Base-by-base conservation (phyloP, 2,329 filamentous ascomycete species). In the Xylaria digitata region DNA sequence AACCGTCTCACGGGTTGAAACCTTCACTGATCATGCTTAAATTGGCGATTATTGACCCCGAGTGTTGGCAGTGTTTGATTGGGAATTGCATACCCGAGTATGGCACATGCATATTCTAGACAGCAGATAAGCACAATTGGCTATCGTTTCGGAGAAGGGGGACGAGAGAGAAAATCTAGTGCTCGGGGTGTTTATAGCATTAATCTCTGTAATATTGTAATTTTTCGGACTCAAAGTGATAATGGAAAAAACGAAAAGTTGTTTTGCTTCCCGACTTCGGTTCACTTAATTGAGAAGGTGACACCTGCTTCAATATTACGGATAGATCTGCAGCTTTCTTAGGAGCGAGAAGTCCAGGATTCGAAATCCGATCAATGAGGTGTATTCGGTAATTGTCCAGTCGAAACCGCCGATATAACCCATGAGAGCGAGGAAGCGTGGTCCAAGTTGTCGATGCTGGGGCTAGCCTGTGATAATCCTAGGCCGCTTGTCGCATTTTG, bases 31-130 rank as follows among this genome's bases (percentile, higher is more conserved):
- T 15, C 13, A 40, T 5, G 37, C 11, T 15, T 15, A 40, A 13
- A 15, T 15, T 40, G 37, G 3, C 37, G 11, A 40, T 15, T 40
- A 40, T 9, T 40, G 37, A 40, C 37, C 3, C 37, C 37, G 13
- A 13, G 37, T 15, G 37, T 40, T 15, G 37, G 37, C 13, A 40
- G 37, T 71, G 70, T 49, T 17, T 74, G 30, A 58, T 73, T 49
- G 69, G 69, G 19, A 63, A 66, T 19, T 74, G 72, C 23, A 42
- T 58, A 46, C 65, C 60, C 15, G 68, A 30, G 1, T 72, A 73
- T 43, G 72, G 71, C 65, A 57, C 62, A 37, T 71, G 66, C 63
- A 8, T 48, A 6, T 48, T 71, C 6, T 46, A 62, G 37, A 56
- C 30, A 23, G 19, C 8, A 13, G 26, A n/a, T 21, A 23, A 54